Evolutionary conservation across 768 basidiomycete species (phyloP).

Genomic region (Gloeophyllum trabeum): DNA sequence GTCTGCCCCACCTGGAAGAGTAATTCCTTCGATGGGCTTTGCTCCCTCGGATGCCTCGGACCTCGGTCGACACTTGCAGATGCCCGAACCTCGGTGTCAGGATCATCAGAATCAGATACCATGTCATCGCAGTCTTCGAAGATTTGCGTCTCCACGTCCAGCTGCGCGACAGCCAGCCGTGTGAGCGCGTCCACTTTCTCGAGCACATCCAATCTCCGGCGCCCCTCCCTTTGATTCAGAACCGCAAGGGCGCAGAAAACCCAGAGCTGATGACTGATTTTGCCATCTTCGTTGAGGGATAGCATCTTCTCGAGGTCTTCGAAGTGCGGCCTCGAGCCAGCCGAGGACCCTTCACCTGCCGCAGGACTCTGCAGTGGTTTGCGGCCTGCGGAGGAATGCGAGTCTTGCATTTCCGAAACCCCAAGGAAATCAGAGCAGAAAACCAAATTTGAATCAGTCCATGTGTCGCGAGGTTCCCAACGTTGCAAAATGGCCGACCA

Average conservation of each 20-base stretch:
- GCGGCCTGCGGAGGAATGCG: slow-evolving; percentile 11
- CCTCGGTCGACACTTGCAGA: no score
- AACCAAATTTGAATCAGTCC: neutral
- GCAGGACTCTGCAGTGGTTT: neutral
- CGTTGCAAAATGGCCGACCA: neutral
- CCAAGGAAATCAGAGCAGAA: neutral
- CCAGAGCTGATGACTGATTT: slow-evolving; percentile 26
- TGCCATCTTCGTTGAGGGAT: slow-evolving; percentile 38
- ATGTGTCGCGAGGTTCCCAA: neutral
- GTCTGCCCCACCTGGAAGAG: no score
- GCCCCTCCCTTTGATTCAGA: neutral
- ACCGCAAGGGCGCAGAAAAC: neutral
- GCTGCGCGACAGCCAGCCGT: neutral
- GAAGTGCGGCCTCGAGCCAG: slow-evolving; percentile 2
- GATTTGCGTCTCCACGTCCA: no score
- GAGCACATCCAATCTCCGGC: neutral
- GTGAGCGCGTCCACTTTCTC: neutral
- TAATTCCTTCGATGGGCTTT: no score
- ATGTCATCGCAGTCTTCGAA: no score
- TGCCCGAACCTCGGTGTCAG: no score
- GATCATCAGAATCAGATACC: no score
- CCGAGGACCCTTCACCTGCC: neutral
- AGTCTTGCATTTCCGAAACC: slow-evolving; percentile 1
- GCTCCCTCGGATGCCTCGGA: no score
- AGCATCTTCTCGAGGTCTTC: slow-evolving; percentile 13